Evolutionary conservation across 225 moss, liverwort and hornwort species (phyloP).

Genomic region (Polytrichum commune): DNA sequence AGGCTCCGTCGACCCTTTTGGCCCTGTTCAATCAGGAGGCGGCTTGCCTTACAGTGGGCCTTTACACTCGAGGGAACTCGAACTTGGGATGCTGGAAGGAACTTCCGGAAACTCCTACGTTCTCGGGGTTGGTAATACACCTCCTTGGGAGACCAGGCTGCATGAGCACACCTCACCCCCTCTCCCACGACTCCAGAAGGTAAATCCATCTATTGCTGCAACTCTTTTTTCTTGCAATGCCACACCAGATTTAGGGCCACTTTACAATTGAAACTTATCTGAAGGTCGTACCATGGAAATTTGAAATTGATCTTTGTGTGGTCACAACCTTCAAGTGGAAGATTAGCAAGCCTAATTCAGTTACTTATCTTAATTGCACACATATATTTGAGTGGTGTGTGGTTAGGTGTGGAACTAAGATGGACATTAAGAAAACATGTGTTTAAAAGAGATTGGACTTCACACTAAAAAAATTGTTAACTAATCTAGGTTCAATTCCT

Average conservation of each 20-base stretch:
- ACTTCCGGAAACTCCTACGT: not conserved
- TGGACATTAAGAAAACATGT: too few species aligned
- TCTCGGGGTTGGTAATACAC: not conserved
- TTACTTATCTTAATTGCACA: not conserved
- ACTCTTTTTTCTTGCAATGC: not conserved
- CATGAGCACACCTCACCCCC: not conserved
- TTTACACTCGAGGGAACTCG: not conserved
- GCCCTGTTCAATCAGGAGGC: not conserved
- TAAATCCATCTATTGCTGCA: not conserved
- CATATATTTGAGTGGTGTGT: not conserved
- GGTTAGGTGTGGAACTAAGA: too few species aligned
- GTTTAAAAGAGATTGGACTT: too few species aligned
- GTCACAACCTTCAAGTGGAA: not conserved
- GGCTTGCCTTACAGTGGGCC: conserved; percentile 12
- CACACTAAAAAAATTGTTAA: too few species aligned
- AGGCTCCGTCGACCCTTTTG: conserved; percentile 9
- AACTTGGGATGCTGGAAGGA: not conserved
- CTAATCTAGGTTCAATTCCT: too few species aligned
- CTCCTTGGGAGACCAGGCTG: conserved; percentile 8
- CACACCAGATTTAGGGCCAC: not conserved
- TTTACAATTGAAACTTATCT: not conserved
- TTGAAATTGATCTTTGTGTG: not conserved
- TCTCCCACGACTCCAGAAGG: not conserved
- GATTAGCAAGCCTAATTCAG: too few species aligned
- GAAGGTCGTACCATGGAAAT: not conserved